phyloP scores from a whole-genome alignment of 2,329 filamentous ascomycete genomes.

The Trichoderma semiorbis region DNA sequence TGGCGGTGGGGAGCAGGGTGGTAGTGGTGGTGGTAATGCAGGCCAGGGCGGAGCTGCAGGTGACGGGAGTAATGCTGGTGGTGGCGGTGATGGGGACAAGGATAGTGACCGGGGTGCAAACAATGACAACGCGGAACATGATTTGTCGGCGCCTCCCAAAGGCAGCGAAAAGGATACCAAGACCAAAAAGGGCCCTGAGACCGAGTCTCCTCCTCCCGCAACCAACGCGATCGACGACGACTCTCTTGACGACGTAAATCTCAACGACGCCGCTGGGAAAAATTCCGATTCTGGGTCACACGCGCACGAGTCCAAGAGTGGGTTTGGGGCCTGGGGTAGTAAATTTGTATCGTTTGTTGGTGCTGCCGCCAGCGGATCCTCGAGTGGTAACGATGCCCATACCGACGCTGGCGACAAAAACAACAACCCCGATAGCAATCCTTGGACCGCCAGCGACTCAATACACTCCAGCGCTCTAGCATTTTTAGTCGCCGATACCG shows the following conservation, averaged over 20 bases:
- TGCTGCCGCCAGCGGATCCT: slow-evolving; percentile 9
- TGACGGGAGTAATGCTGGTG: slow-evolving; percentile 19
- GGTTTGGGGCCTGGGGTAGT: slow-evolving; percentile 59
- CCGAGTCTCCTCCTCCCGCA: slow-evolving; percentile 25
- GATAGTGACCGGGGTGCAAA: slow-evolving; percentile 31
- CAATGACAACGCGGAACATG: slow-evolving; percentile 29
- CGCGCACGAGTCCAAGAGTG: slow-evolving; percentile 40
- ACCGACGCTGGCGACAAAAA: slow-evolving; percentile 39
- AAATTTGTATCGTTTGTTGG: slow-evolving; percentile 50
- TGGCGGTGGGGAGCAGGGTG: slow-evolving; percentile 21
- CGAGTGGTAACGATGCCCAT: slow-evolving; percentile 36
- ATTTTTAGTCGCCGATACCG: slow-evolving; percentile 48
- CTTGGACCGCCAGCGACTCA: slow-evolving; percentile 48
- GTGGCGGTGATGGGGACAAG: slow-evolving; percentile 34
- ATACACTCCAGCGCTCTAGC: slow-evolving; percentile 49
- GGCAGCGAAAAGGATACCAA: slow-evolving; percentile 41
- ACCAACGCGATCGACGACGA: slow-evolving; percentile 40
- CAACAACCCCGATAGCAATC: slow-evolving; percentile 42
- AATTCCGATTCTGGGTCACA: slow-evolving; percentile 56
- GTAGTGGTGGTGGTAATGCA: slow-evolving; percentile 17
- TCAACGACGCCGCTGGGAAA: slow-evolving; percentile 56
- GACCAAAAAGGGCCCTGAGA: slow-evolving; percentile 28
- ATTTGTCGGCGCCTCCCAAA: slow-evolving; percentile 22
- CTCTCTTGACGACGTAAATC: slow-evolving; percentile 63
- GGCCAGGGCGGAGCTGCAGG: slow-evolving; percentile 20